phyloP scores from a whole-genome alignment of 805 yeast genomes.

The Saccharomycopsis sp. region DNA sequence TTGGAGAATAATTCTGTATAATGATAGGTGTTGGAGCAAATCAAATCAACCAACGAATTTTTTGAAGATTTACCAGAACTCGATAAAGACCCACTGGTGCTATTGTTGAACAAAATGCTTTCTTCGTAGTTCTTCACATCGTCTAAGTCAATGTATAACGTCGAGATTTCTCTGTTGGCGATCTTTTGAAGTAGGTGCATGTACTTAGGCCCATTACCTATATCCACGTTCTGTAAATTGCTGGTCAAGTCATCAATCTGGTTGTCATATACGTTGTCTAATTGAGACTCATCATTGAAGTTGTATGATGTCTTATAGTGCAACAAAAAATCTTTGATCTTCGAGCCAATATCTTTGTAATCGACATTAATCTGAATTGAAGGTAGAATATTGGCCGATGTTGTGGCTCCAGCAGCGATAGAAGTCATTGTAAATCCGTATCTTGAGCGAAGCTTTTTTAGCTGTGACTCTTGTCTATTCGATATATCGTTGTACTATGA shows the following conservation, averaged over 20 bases:
- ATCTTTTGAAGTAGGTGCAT: conserved; percentile 65
- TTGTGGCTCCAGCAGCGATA: conserved; percentile 15
- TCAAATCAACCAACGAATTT: conserved; percentile 46
- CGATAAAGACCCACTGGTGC: conserved; percentile 25
- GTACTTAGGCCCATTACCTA: conserved; percentile 61
- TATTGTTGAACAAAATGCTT: conserved; percentile 30
- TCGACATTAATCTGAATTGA: conserved; percentile 66
- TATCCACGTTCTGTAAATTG: conserved; percentile 21
- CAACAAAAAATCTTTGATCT: conserved; percentile 57
- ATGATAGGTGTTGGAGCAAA: conserved; percentile 69
- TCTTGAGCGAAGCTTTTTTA: too few relatives aligned
- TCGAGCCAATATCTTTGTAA: conserved; percentile 55
- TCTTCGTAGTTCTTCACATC: conserved; percentile 71
- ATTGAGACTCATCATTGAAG: conserved; percentile 2
- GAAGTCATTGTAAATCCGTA: too few relatives aligned
- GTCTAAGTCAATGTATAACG: conserved; percentile 71
- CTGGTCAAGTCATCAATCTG: conserved; percentile 25
- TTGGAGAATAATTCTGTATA: conserved; percentile 71
- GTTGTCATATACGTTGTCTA: conserved; percentile 17
- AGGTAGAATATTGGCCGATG: conserved; percentile 38
- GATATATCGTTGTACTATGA: too few relatives aligned
- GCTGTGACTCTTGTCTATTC: too few relatives aligned
- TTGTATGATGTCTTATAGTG: conserved; percentile 49
- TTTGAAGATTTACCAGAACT: conserved; percentile 24
- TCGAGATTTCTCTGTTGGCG: conserved; percentile 73